Conservation (phyloP, 495 filamentous ascomycete species). For the Endocarpon pusillum region DNA sequence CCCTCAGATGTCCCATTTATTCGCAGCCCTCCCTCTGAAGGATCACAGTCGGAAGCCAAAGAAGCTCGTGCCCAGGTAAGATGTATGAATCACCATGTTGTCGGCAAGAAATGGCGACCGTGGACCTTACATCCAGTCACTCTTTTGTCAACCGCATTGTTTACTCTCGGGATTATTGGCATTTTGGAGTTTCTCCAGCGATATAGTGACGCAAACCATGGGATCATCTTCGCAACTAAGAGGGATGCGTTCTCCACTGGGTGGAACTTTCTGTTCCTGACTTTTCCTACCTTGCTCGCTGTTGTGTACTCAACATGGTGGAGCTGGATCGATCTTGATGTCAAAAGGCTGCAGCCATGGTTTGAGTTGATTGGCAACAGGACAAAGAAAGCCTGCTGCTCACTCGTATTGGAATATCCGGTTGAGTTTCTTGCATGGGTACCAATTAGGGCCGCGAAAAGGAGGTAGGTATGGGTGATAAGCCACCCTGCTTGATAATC, state of each 20-base stretch:
- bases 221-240: slow-evolving; percentile 17
- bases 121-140: too few species aligned
- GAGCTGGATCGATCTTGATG: slow-evolving; percentile 55
- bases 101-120: too few species aligned
- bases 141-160: too few species aligned
- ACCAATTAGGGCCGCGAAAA: slow-evolving; percentile 22
- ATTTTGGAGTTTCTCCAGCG: slow-evolving; percentile 16
- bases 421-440: slow-evolving; percentile 29
- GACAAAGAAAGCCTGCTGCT: slow-evolving; percentile 21
- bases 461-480: slow-evolving; percentile 18
- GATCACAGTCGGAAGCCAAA: too few species aligned
- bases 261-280: slow-evolving; percentile 22
- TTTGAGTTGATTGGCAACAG: slow-evolving; percentile 42
- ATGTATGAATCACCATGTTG: too few species aligned
- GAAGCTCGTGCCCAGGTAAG: too few species aligned
- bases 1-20: too few species aligned
- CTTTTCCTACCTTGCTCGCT: slow-evolving; percentile 47
- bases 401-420: slow-evolving; percentile 29
- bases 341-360: slow-evolving; percentile 52
- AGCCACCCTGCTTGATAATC: not conserved
- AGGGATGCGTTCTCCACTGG: slow-evolving; percentile 12
- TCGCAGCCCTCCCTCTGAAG: too few species aligned
- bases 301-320: slow-evolving; percentile 57
- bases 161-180: too few species aligned
- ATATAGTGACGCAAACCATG: slow-evolving; percentile 13